Base-by-base conservation (phyloP, 169 alveolate genomes). In the Plasmodium cynomolgi region DNA sequence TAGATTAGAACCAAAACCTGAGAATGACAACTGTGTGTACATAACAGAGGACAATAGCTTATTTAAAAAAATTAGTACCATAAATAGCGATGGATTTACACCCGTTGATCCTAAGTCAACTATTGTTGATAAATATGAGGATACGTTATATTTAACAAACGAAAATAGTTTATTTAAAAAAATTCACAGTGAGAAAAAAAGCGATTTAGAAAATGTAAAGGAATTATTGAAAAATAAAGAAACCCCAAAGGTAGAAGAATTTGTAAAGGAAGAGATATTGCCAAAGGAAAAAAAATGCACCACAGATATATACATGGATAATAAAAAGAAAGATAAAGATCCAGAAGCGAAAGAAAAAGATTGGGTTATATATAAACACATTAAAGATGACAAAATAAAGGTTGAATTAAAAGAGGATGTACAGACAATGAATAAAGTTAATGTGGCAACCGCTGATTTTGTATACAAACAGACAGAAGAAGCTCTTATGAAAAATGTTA, bases 241-340 rank as follows among this genome's bases (percentile, higher is more conserved):
- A 34, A 15, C 62, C n/a, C 44, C 2, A 17, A 75, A 41, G 41
- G 58, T 15, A 75, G 41, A 31, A 1, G 58, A 75, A 31, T 13
- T 31, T 75, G 41, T 4, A 75, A 75, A 75, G n/a, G 62, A 33
- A 75, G 20, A 75, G 11, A 41, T 23, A 75, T 75, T 75, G n/a
- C 83, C 47, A 75, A 75, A 75, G 41, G 37, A 75, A 75, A 75
- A 75, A 75, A 75, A 75, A 34, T 26, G 54, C 41, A 34, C 33
- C 54, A 34, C 29, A 75, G 0, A 75, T 75, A 34, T 75, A 75
- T 33, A 34, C 37, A 75, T 75, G 83, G 41, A 8, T 20, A 56
- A 34, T 75, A 75, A 75, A 34, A 33, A 4, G 44, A 34, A 75
- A 4, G 29, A 75, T 31, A 75, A 33, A 75, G 83, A 75, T 31